Conservation (phyloP, 176 grass and related monocot genomes). For the Juncus effusus region DNA sequence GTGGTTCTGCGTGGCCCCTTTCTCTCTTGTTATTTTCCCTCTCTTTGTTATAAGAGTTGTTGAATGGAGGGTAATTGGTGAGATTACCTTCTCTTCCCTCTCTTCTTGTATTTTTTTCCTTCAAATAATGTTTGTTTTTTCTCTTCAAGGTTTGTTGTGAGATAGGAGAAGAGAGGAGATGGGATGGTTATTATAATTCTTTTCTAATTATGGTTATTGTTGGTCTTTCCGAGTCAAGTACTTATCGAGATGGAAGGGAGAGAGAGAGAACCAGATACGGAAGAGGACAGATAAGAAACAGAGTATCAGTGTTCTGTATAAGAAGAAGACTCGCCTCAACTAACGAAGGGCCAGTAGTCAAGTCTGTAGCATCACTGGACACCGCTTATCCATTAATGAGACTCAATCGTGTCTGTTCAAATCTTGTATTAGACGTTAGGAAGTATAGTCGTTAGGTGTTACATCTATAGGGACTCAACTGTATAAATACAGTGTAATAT, state of each 20-base stretch:
- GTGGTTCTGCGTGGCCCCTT: not conserved
- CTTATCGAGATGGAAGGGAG: not conserved
- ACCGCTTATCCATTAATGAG: too few relatives aligned
- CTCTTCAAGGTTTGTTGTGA: not conserved
- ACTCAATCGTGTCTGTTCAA: too few relatives aligned
- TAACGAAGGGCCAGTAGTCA: too few relatives aligned
- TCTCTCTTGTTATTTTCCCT: too few relatives aligned
- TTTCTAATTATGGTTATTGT: too few relatives aligned
- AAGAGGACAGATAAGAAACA: conserved; percentile 9
- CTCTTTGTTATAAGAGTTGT: conserved; percentile 20
- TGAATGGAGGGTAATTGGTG: not conserved
- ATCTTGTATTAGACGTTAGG: too few relatives aligned
- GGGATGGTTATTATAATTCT: not conserved
- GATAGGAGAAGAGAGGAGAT: conserved; percentile 27
- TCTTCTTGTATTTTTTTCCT: not conserved
- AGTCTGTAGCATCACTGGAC: too few relatives aligned
- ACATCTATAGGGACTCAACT: too few relatives aligned
- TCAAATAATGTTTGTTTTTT: not conserved
- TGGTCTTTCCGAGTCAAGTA: not conserved
- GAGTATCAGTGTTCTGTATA: too few relatives aligned
- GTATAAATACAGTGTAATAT: too few relatives aligned
- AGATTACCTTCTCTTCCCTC: not conserved
- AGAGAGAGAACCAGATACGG: conserved; percentile 29
- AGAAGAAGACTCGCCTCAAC: too few relatives aligned
- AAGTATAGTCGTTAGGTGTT: too few relatives aligned